These are phyloP conservation scores for Eremothecium cymbalariae DNA, from an alignment of 1,139 yeast genomes.

Conservation along the genomic window DNA sequence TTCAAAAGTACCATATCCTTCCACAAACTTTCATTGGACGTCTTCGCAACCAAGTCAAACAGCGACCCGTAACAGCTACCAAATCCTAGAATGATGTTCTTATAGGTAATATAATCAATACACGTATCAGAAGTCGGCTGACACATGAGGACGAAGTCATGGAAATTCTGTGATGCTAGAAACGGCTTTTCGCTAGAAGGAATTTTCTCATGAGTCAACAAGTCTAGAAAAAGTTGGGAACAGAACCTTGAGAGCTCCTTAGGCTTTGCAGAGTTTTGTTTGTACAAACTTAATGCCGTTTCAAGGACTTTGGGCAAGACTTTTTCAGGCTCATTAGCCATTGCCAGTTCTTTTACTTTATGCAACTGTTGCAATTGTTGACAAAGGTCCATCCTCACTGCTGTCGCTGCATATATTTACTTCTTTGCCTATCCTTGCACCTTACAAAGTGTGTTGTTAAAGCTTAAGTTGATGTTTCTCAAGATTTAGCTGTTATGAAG, in stretches of 20 bases:
- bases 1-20: slow-evolving; percentile 28
- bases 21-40: slow-evolving; percentile 33
- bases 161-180: slow-evolving; percentile 25
- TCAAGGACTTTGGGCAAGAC: slow-evolving; percentile 47
- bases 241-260: slow-evolving; percentile 21
- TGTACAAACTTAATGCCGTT: slow-evolving; percentile 43
- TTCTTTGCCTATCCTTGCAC: too few relatives aligned
- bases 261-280: slow-evolving; percentile 35
- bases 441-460: too few relatives aligned
- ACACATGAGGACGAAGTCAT: slow-evolving; percentile 20
- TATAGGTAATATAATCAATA: slow-evolving; percentile 28
- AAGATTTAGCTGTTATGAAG: too few relatives aligned
- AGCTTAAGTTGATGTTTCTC: too few relatives aligned
- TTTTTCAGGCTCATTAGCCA: slow-evolving; percentile 35
- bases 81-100: slow-evolving; percentile 29
- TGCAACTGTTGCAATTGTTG: slow-evolving; percentile 35
- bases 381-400: slow-evolving; percentile 3
- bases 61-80: slow-evolving; percentile 31
- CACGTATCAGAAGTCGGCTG: slow-evolving; percentile 12
- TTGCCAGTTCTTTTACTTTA: slow-evolving; percentile 46
- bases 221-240: slow-evolving; percentile 21
- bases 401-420: too few relatives aligned
- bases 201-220: slow-evolving; percentile 20
- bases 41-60: slow-evolving; percentile 35
- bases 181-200: slow-evolving; percentile 28